Evolutionary conservation across 495 filamentous ascomycete genomes (phyloP).

Genomic region (Penicillium paxilli): DNA sequence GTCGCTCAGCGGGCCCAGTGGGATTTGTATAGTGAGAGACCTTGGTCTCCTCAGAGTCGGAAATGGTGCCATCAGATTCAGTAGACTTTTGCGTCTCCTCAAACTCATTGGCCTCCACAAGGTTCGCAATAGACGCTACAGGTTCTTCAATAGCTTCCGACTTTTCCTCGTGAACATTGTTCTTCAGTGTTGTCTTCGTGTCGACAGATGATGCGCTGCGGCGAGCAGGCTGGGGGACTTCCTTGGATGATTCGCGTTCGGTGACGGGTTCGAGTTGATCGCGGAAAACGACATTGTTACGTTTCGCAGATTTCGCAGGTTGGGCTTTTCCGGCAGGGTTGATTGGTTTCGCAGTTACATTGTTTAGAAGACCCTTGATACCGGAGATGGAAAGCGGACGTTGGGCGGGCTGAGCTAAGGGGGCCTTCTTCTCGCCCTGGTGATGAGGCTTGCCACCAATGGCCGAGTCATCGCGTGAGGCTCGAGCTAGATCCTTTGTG

Average conservation of each 20-base stretch:
- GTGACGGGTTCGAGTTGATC: slow-evolving; percentile 42
- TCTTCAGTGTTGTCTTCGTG: neutral
- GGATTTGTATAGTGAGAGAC: neutral
- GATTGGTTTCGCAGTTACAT: slow-evolving; percentile 34
- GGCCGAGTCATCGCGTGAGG: slow-evolving; percentile 53
- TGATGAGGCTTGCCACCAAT: slow-evolving; percentile 45
- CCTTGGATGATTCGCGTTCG: slow-evolving; percentile 42
- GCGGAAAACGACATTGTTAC: slow-evolving; percentile 64
- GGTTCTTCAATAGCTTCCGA: neutral
- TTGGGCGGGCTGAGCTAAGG: slow-evolving; percentile 63
- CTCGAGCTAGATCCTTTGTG: slow-evolving; percentile 51
- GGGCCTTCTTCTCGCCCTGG: slow-evolving; percentile 45
- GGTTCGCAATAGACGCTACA: neutral
- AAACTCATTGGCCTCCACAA: neutral
- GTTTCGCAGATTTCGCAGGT: slow-evolving; percentile 51
- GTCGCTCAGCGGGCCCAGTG: slow-evolving; percentile 18
- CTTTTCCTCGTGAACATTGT: neutral
- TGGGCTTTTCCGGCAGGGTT: slow-evolving; percentile 42
- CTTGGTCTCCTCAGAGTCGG: slow-evolving; percentile 20
- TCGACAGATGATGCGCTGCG: slow-evolving; percentile 10
- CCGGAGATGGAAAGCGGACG: slow-evolving; percentile 55
- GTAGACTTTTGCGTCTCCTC: neutral
- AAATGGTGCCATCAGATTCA: slow-evolving; percentile 14
- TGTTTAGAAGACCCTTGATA: slow-evolving; percentile 46
- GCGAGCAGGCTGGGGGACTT: slow-evolving; percentile 24